Conservation (phyloP, 2,329 filamentous ascomycete genomes). For the Ceratocystis destructans region DNA sequence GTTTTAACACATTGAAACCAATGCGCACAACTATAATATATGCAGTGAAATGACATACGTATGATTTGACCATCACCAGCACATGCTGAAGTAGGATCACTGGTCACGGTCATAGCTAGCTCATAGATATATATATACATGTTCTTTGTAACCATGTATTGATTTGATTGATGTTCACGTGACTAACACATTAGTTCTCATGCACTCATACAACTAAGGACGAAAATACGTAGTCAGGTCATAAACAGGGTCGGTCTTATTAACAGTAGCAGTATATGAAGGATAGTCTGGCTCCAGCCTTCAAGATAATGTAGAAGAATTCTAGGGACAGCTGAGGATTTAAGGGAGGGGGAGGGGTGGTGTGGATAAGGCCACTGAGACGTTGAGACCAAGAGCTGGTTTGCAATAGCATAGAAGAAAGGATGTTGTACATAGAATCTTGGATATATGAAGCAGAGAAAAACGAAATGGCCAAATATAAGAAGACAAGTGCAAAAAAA, state of each 20-base stretch:
- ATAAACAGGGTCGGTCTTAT: background rate
- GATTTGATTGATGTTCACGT: no score
- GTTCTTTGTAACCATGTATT: no score
- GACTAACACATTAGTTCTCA: no score
- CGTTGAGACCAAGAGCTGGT: background rate
- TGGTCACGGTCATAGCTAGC: no score
- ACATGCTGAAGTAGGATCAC: no score
- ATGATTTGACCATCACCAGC: background rate
- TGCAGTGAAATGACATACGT: background rate
- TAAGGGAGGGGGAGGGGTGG: background rate
- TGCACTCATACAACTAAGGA: background rate
- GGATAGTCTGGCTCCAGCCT: background rate
- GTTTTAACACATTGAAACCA: background rate
- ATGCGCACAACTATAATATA: background rate
- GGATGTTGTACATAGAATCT: background rate
- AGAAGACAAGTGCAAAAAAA: no score
- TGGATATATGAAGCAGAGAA: background rate
- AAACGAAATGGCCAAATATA: background rate
- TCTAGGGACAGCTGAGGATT: background rate
- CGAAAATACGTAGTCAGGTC: background rate
- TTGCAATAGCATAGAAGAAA: background rate
- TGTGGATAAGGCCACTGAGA: background rate
- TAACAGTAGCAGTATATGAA: background rate
- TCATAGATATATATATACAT: no score
- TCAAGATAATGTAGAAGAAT: background rate